phyloP scores from a whole-genome alignment of 371 early-diverging fungal genomes.

The Apophysomyces elegans region DNA sequence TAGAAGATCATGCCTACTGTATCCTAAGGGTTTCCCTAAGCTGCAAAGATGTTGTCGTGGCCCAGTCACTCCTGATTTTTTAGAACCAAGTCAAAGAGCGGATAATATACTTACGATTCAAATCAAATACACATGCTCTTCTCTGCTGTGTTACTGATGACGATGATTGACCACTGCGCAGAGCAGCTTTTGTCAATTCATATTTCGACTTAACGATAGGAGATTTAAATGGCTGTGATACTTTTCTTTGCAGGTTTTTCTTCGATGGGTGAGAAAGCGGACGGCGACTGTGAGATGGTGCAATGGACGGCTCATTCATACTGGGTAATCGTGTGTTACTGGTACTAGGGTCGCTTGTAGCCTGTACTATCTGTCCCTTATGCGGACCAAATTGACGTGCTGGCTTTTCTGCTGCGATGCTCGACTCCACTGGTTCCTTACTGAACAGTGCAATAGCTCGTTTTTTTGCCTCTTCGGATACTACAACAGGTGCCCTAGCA shows the following conservation, averaged over 20 bases:
- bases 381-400: background rate
- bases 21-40: conserved; percentile 27
- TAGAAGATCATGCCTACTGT: conserved; percentile 20
- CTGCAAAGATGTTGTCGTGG: conserved; percentile 9
- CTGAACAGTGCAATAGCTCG: conserved; percentile 31
- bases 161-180: conserved; percentile 4
- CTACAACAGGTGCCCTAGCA: conserved; percentile 12
- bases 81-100: too few relatives aligned
- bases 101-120: conserved; percentile 26
- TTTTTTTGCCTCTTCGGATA: conserved; percentile 32
- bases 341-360: too few relatives aligned
- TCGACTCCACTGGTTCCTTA: conserved; percentile 2
- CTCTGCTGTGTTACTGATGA: background rate
- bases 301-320: background rate
- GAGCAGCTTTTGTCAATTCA: conserved; percentile 39
- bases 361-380: too few relatives aligned
- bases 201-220: conserved; percentile 37
- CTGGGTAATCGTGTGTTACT: background rate
- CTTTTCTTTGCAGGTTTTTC: background rate
- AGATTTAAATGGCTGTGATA: conserved; percentile 38
- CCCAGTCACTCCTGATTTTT: background rate
- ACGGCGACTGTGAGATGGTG: background rate
- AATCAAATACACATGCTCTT: conserved; percentile 32
- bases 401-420: conserved; percentile 12
- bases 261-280: conserved; percentile 5